Percentiles rank a stretch among this genome's conserved stretches.
Conservation (phyloP, 116 monocot genomes). For the Dioscorea cayenensis region DNA sequence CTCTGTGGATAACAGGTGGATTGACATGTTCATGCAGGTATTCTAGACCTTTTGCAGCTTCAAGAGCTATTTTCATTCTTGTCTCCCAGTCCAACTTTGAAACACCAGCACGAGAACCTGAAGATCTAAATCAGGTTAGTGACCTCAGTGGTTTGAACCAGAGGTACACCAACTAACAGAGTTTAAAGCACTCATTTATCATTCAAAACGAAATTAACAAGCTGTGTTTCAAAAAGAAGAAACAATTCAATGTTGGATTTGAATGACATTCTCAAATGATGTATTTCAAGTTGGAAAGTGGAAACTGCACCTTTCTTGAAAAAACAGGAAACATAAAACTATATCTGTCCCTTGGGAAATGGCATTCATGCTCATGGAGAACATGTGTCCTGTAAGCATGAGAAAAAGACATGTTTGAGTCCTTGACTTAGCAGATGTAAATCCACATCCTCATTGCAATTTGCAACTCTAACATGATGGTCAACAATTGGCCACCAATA, state of each 20-base stretch:
- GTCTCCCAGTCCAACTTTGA: constrained; percentile 92
- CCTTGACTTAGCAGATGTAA: background rate
- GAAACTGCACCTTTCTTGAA: background rate
- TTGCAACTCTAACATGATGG: no score
- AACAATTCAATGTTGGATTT: background rate
- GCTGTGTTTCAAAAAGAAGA: no score
- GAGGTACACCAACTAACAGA: background rate
- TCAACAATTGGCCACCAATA: no score
- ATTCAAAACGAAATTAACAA: background rate
- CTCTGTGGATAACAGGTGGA: constrained; percentile 95
- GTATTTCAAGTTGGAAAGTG: background rate
- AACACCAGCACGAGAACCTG: constrained; percentile 61
- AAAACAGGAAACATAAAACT: background rate
- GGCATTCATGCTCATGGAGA: no score
- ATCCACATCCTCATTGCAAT: no score
- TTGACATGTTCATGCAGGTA: constrained; percentile 86
- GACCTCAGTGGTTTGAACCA: background rate
- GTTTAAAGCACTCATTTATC: background rate
- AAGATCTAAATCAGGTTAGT: constrained; percentile 1
- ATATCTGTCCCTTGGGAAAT: background rate
- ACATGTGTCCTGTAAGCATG: background rate
- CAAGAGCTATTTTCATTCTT: constrained; percentile 92
- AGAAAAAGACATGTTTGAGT: background rate
- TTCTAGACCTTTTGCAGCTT: constrained; percentile 96
- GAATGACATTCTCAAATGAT: background rate